Conservation (phyloP, 805 yeast species). For the Candida gorgasii region DNA sequence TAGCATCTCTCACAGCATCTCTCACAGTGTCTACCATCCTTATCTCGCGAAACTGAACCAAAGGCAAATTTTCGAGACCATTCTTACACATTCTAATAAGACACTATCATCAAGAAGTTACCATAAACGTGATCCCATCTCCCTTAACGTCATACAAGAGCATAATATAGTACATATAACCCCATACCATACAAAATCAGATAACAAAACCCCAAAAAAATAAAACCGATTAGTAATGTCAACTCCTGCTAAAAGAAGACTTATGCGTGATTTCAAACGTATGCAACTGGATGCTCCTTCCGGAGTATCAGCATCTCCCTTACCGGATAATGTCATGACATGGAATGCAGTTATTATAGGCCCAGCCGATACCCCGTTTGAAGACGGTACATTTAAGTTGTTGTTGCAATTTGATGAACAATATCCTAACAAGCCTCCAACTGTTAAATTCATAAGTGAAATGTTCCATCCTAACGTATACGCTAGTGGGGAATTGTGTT, state of each 20-base stretch:
- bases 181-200: neutral
- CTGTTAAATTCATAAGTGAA: slow-evolving; percentile 84
- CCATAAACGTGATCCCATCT: too few relatives aligned
- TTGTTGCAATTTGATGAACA: slow-evolving; percentile 91
- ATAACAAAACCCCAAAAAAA: neutral
- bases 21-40: too few relatives aligned
- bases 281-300: slow-evolving; percentile 98
- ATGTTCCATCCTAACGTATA: slow-evolving; percentile 99
- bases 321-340: slow-evolving; percentile 95
- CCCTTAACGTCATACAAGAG: too few relatives aligned
- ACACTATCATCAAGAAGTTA: too few relatives aligned
- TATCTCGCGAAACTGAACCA: neutral
- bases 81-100: too few relatives aligned
- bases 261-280: slow-evolving; percentile 98
- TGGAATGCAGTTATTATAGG: slow-evolving; percentile 98
- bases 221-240: slow-evolving; percentile 52
- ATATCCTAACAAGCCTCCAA: slow-evolving; percentile 96
- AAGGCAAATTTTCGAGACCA: slow-evolving; percentile 6
- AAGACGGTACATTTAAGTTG: slow-evolving; percentile 93
- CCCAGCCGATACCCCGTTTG: slow-evolving; percentile 96
- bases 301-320: slow-evolving; percentile 95
- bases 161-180: neutral
- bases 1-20: too few relatives aligned
- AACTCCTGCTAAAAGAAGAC: slow-evolving; percentile 97
- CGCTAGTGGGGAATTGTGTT: slow-evolving; percentile 91